Evolutionary conservation across 352 stramenopile species (phyloP), one percentile per base, ranked within the genome.

Genomic region (Pythium brachiatum): DNA sequence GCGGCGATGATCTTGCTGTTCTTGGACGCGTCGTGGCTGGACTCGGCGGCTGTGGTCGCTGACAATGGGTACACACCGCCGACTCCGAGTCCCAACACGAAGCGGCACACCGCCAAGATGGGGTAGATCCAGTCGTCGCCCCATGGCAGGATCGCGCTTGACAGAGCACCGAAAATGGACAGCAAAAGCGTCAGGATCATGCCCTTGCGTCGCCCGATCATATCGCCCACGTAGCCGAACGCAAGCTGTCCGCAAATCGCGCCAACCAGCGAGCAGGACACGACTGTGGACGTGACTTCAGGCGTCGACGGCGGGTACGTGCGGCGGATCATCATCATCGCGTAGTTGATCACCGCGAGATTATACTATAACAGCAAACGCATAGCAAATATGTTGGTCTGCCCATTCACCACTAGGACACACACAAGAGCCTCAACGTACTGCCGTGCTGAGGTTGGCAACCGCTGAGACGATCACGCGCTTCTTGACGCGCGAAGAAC

Each of bases 1-100:
- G 78, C 73, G 0, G 80, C 81, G 15, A 91, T 78, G 13, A 83
- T 74, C 57, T 79, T 88, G 64, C 78, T 88, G 62, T 89, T 86
- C 63, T 76, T 78, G 3, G 74, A 39, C 7, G 76, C 72, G 38
- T 87, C 60, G 15, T 75, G 57, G 26, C 64, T 83, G 6, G 74
- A 74, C 59, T 91, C 80, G 15, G 77, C 73, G 1, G 82, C 81
- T 9, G 83, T 86, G 1, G 86, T 86, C 18, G 86, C 86, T 6
- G 86, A 92, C 13, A 95, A 61, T 29, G 86, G 86, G 60, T 95
- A 95, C 20, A 93, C 83, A 4, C 86, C 86, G 39, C 86, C 86
- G 12, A 93, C 85, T 11, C 86, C 86, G 3, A 94, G 69, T 43
- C 86, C 86, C 9, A 94, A 57, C 4, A 95, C 54, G 56, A 94